Evolutionary conservation across 139 green algal species (phyloP).

Genomic region (Trebouxia sp.): DNA sequence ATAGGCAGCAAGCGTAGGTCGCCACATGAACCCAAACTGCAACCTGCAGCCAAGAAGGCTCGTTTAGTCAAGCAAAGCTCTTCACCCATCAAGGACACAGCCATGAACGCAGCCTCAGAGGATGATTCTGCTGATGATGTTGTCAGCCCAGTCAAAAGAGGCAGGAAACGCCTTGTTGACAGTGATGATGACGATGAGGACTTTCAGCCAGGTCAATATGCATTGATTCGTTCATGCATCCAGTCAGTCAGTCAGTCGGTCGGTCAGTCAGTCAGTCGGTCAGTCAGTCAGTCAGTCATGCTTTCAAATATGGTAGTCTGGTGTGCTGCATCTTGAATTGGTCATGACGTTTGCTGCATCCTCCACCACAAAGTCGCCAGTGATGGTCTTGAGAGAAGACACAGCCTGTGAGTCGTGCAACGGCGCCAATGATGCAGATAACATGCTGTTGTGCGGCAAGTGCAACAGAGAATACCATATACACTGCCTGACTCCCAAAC

Average conservation of each 20-base stretch:
- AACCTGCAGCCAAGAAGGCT: slow-evolving; percentile 14
- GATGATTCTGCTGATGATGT: neutral
- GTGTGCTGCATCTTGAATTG: too few relatives aligned
- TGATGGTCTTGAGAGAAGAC: neutral
- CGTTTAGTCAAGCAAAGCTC: neutral
- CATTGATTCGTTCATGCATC: too few relatives aligned
- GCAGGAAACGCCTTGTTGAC: neutral
- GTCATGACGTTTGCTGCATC: too few relatives aligned
- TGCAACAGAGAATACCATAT: slow-evolving; percentile 68
- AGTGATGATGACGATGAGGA: slow-evolving; percentile 3
- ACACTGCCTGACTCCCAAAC: slow-evolving; percentile 53
- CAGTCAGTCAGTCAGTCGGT: too few relatives aligned
- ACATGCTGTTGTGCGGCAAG: slow-evolving; percentile 69
- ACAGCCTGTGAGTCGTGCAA: slow-evolving; percentile 54
- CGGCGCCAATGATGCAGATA: slow-evolving; percentile 36
- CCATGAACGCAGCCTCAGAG: neutral
- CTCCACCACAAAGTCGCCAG: neutral
- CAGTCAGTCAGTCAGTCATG: too few relatives aligned
- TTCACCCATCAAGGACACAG: neutral
- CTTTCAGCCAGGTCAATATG: neutral
- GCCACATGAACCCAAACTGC: neutral
- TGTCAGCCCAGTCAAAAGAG: neutral
- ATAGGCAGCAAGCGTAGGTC: neutral
- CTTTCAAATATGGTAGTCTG: too few relatives aligned
- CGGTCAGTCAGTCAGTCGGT: too few relatives aligned